Evolutionary conservation across 345 rosid genomes (phyloP), one percentile per base, ranked within the genome.

Genomic region (Alliaria petiolata): DNA sequence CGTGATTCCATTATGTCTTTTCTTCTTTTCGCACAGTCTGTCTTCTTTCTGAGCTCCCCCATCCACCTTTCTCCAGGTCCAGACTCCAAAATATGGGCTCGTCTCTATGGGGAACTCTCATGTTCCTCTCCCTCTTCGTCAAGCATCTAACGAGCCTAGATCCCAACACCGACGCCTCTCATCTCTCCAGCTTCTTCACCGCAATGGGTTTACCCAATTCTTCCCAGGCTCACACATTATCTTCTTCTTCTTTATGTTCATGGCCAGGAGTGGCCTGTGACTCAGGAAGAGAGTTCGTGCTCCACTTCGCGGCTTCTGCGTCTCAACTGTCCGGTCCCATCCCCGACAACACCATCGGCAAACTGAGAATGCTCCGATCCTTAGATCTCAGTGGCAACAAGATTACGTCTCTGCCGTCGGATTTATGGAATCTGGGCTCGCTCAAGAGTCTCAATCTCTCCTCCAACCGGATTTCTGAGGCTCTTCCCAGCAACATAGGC

Each of bases 301-400:
- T 80, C 30, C 57, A 31, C 61, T 69, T 90, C 11, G 54, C 63
- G 1, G 92, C 87, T 65, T 69, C 96, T 62, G 81, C 82, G 70
- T 66, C 70, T 38, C 83, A 84, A 67, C 88, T 93, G 0, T 85
- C 93, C 45, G 98, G 96, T 75, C 58, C 89, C 12, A 85, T 90
- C 64, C 97, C 98, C 38, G 97, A 90, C 17, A 62, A 70, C 65
- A 93, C 96, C 76, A 82, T 93, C 60, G 98, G 98, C 8, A 93
- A 90, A 81, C 81, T 93, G 71, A 87, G 61, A 76, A 84, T 77
- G 75, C 93, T 90, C 25, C 81, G 70, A 51, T 40, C 71, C 72
- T 76, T 93, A 78, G 93, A 93, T 81, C 93, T 93, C 70, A 89
- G 97, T 81, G 62, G 81, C 70, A 93, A 90, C 88, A 85, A 78